Evolutionary conservation across 768 basidiomycete genomes (phyloP).

Genomic region (Cyclocybe aegerita): DNA sequence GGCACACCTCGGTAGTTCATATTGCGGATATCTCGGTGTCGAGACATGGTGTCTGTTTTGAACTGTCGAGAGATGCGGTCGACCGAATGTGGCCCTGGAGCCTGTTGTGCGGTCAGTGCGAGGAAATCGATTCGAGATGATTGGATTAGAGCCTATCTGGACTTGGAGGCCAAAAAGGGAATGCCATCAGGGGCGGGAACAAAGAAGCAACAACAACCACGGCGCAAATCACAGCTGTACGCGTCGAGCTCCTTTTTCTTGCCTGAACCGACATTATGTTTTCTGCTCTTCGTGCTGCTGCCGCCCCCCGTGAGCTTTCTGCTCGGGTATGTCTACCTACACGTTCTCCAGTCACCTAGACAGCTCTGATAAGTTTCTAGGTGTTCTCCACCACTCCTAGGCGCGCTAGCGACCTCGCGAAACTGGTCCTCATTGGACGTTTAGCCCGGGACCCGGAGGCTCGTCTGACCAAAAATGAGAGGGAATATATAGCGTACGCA

Average conservation of each 20-base stretch:
- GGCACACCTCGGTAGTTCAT: constrained; percentile 70
- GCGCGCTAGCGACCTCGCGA: constrained; percentile 64
- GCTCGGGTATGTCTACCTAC: constrained; percentile 45
- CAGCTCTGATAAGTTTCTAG: constrained; percentile 32
- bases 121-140: constrained; percentile 1
- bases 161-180: too few species aligned
- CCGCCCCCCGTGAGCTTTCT: constrained; percentile 32
- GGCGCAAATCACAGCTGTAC: background rate
- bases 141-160: too few species aligned
- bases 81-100: too few species aligned
- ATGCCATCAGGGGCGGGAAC: background rate
- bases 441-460: constrained; percentile 71
- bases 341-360: background rate
- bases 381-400: constrained; percentile 61
- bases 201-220: constrained; percentile 16
- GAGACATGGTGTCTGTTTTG: constrained; percentile 61
- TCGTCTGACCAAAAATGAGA: constrained; percentile 67
- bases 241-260: background rate
- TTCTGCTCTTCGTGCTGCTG: constrained; percentile 39
- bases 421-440: constrained; percentile 75
- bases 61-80: too few species aligned
- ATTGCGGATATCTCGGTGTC: constrained; percentile 88
- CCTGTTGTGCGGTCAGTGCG: too few species aligned
- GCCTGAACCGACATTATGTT: constrained; percentile 43
- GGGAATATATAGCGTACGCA: constrained; percentile 75